Conservation (phyloP, 2,329 filamentous ascomycete genomes). For the Pestalotiopsis sp. region DNA sequence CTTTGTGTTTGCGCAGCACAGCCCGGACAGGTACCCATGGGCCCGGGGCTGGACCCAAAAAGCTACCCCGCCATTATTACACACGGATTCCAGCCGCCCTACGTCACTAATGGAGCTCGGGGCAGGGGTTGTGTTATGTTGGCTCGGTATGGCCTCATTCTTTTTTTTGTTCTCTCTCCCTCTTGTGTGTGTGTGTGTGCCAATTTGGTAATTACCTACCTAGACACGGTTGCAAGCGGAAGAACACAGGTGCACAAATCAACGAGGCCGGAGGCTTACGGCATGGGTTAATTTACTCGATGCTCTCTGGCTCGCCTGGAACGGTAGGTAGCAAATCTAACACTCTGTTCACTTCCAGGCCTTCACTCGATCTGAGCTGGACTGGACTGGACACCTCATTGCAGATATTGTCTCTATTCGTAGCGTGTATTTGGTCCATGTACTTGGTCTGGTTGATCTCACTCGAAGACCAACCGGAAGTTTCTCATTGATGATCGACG, state of each 20-base stretch:
- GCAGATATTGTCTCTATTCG: no score
- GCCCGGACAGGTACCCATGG: neutral
- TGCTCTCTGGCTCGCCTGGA: no score
- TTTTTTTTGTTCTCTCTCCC: neutral
- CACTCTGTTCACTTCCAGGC: no score
- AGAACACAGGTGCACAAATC: neutral
- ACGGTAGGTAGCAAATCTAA: no score
- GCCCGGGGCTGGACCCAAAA: neutral
- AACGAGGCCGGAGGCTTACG: neutral
- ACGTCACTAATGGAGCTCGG: slow-evolving; percentile 7
- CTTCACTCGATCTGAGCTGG: no score
- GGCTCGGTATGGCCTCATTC: neutral
- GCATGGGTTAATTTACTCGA: neutral
- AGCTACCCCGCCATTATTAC: slow-evolving; percentile 8
- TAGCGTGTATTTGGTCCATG: no score
- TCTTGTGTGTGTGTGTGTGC: neutral
- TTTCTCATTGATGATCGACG: neutral
- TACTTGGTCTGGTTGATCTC: no score
- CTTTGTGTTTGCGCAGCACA: neutral
- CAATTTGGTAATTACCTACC: neutral
- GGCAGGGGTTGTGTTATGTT: neutral
- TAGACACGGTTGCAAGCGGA: neutral
- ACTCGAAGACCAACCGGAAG: neutral
- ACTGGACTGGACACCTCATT: no score
- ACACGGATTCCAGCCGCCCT: neutral